Evolutionary conservation across 1,284 basidiomycete genomes (phyloP).

Genomic region (Cystobasidium pallidum): DNA sequence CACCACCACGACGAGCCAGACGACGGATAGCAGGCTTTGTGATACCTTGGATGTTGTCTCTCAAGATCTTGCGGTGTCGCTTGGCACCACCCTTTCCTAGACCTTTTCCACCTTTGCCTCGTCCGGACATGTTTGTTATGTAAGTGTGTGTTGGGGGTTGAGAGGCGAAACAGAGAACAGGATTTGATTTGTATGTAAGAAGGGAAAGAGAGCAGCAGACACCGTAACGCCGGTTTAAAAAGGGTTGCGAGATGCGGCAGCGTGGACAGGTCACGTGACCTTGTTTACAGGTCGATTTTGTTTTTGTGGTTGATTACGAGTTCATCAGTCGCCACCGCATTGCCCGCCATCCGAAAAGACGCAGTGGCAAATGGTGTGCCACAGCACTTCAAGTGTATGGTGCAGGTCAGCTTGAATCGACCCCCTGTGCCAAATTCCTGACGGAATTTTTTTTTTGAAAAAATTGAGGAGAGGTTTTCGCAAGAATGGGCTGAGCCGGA

Average conservation of each 20-base stretch:
- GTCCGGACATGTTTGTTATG: constrained; percentile 68
- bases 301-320: not conserved
- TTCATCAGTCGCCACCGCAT: not conserved
- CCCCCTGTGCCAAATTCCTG: too few relatives aligned
- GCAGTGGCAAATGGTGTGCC: too few relatives aligned
- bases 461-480: too few relatives aligned
- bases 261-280: not conserved
- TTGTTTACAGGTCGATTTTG: not conserved
- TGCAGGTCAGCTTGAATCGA: too few relatives aligned
- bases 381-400: not conserved
- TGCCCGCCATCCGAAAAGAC: not conserved
- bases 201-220: constrained; percentile 21
- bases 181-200: constrained; percentile 3
- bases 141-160: constrained; percentile 21
- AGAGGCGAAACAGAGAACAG: not conserved
- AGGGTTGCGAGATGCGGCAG: not conserved
- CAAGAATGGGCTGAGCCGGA: too few relatives aligned
- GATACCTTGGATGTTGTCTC: constrained; percentile 81
- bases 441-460: too few relatives aligned
- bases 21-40: constrained; percentile 91
- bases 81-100: constrained; percentile 79
- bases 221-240: not conserved
- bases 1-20: constrained; percentile 92
- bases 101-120: constrained; percentile 74
- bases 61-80: constrained; percentile 67